Conservation (phyloP, 2,329 filamentous ascomycete genomes). For the Aureobasidium zeae region DNA sequence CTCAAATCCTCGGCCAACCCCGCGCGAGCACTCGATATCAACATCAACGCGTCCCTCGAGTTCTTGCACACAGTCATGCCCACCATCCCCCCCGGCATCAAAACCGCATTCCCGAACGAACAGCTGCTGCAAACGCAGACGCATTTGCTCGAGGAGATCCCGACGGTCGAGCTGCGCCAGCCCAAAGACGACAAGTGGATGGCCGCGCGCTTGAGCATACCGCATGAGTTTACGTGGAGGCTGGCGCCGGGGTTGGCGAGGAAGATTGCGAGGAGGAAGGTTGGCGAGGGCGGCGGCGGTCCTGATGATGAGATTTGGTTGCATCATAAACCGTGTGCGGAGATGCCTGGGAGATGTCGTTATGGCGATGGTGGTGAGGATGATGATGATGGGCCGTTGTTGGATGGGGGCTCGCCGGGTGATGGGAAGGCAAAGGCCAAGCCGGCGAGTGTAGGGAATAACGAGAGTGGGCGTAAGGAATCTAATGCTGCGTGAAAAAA, state of each 20-base stretch:
- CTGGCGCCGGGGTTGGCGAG: conserved; percentile 38
- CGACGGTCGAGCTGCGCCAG: conserved; percentile 38
- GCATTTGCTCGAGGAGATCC: conserved; percentile 37
- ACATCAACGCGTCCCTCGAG: conserved; percentile 53
- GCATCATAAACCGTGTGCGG: conserved; percentile 41
- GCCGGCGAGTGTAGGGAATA: no score
- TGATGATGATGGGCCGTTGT: no score
- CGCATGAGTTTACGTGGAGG: conserved; percentile 48
- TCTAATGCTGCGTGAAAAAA: no score
- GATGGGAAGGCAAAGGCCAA: no score
- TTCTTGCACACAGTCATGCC: conserved; percentile 50
- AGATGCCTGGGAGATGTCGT: no score
- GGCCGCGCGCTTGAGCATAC: conserved; percentile 48
- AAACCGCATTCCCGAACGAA: conserved; percentile 46
- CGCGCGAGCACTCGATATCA: conserved; percentile 52
- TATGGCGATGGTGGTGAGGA: no score
- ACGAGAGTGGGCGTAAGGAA: no score
- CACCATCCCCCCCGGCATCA: conserved; percentile 38
- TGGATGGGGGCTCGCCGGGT: no score
- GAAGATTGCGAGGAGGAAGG: conserved; percentile 28
- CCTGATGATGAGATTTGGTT: conserved; percentile 45
- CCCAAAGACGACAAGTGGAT: conserved; percentile 49
- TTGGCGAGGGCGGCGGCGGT: conserved; percentile 33
- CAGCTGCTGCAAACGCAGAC: conserved; percentile 34
- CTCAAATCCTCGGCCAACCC: conserved; percentile 58